These are phyloP conservation scores for Thermoascus crustaceus DNA, from an alignment of 2,329 filamentous ascomycete species.

Conservation along the genomic window DNA sequence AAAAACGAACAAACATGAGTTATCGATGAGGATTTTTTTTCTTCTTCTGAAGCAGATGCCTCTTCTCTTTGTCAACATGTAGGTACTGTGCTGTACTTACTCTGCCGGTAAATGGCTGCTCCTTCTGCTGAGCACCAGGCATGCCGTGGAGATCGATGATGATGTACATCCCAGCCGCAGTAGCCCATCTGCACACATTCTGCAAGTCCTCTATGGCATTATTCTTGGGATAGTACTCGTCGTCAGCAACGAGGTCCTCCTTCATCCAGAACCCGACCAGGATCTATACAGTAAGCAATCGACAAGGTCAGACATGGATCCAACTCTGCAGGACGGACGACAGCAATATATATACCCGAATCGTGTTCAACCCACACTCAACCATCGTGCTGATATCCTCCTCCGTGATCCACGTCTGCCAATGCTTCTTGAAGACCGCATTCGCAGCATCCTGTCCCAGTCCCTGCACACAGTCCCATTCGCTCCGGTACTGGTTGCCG, in stretches of 20 bases:
- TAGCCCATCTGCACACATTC: constrained; percentile 36
- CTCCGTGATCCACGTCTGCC: constrained; percentile 38
- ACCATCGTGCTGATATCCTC: constrained; percentile 39
- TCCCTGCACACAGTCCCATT: constrained; percentile 43
- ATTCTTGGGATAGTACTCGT: not conserved
- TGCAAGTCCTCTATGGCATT: constrained; percentile 35
- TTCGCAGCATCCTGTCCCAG: constrained; percentile 37
- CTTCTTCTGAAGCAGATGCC: no score
- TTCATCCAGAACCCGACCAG: not conserved
- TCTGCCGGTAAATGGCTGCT: constrained; percentile 38
- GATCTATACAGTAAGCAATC: not conserved
- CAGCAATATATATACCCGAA: constrained; percentile 39
- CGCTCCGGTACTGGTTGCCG: constrained; percentile 23
- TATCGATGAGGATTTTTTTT: no score
- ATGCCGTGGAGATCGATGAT: constrained; percentile 44
- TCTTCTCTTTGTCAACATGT: no score
- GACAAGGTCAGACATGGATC: not conserved
- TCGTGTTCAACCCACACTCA: constrained; percentile 41
- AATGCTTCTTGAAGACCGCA: constrained; percentile 40
- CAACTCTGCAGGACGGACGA: not conserved
- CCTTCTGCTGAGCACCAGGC: constrained; percentile 36
- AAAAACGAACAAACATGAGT: not conserved
- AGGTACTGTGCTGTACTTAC: constrained; percentile 10
- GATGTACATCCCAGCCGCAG: constrained; percentile 38
- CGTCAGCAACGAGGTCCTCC: not conserved